Conservation (phyloP, 805 yeast genomes). For the Teunomyces gatunensis region DNA sequence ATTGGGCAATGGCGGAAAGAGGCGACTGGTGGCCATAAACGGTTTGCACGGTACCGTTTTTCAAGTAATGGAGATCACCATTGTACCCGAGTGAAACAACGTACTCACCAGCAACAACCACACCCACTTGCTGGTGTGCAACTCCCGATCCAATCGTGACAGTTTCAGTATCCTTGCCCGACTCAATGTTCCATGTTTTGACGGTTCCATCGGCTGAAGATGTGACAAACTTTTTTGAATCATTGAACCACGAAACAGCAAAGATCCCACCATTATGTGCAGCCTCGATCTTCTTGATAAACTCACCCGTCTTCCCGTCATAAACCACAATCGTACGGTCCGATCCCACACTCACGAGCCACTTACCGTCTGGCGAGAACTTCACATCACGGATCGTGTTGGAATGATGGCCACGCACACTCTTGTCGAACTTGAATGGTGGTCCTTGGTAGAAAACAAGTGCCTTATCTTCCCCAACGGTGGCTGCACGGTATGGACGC, state of each 20-base stretch:
- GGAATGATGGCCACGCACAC: conserved; percentile 70
- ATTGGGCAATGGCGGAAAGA: conserved; percentile 56
- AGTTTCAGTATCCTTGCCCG: conserved; percentile 35
- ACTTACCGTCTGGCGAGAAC: conserved; percentile 78
- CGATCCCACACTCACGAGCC: conserved; percentile 76
- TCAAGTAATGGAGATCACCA: conserved; percentile 69
- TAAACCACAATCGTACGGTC: conserved; percentile 76
- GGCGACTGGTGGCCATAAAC: conserved; percentile 81
- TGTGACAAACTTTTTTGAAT: conserved; percentile 61
- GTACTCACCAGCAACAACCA: conserved; percentile 57
- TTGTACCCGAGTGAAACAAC: conserved; percentile 65
- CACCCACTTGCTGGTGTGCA: conserved; percentile 76
- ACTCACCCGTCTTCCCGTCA: conserved; percentile 87
- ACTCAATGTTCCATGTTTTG: conserved; percentile 58
- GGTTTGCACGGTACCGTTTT: conserved; percentile 27
- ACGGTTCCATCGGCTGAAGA: conserved; percentile 80
- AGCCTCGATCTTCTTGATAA: conserved; percentile 46
- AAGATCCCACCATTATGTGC: conserved; percentile 82
- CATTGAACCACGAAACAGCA: conserved; percentile 66
- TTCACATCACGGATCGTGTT: conserved; percentile 79
- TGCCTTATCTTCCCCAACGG: conserved; percentile 86
- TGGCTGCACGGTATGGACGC: conserved; percentile 91
- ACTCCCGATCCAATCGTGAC: conserved; percentile 49
- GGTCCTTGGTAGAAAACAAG: conserved; percentile 88
- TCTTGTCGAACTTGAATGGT: conserved; percentile 81